Conservation (phyloP, 176 grass and related monocot species). For the Hyparrhenia diplandra region DNA sequence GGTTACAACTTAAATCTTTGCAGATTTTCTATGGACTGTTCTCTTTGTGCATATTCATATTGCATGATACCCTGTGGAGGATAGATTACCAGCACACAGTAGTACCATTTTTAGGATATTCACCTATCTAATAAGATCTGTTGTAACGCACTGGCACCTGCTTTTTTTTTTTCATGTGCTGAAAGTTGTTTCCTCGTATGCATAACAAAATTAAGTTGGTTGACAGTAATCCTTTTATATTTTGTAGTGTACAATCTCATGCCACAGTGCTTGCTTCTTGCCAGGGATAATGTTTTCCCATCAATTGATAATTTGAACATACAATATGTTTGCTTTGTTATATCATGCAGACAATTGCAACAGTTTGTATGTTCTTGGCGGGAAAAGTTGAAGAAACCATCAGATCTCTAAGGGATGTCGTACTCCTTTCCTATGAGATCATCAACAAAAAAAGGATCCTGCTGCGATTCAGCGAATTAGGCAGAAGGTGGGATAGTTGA, state of each 20-base stretch:
- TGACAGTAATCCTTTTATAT: background rate
- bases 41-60: background rate
- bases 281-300: background rate
- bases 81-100: background rate
- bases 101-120: background rate
- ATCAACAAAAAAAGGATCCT: slow-evolving; percentile 93
- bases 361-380: slow-evolving; percentile 97
- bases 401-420: slow-evolving; percentile 79
- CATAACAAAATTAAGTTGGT: background rate
- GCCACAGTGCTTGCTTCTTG: slow-evolving; percentile 6
- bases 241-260: background rate
- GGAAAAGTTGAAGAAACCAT: slow-evolving; percentile 98
- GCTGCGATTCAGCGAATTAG: slow-evolving; percentile 72
- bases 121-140: background rate
- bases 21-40: background rate
- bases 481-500: slow-evolving; percentile 58
- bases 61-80: background rate
- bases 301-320: background rate
- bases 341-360: slow-evolving; percentile 70
- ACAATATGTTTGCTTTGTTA: slow-evolving; percentile 8
- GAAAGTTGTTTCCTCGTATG: background rate
- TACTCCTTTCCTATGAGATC: slow-evolving; percentile 91
- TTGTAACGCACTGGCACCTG: background rate
- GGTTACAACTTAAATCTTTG: background rate
- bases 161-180: background rate